Evolutionary conservation across 1,139 yeast genomes (phyloP), one percentile per base, ranked within the genome.

Genomic region (Taphrina pruni): DNA sequence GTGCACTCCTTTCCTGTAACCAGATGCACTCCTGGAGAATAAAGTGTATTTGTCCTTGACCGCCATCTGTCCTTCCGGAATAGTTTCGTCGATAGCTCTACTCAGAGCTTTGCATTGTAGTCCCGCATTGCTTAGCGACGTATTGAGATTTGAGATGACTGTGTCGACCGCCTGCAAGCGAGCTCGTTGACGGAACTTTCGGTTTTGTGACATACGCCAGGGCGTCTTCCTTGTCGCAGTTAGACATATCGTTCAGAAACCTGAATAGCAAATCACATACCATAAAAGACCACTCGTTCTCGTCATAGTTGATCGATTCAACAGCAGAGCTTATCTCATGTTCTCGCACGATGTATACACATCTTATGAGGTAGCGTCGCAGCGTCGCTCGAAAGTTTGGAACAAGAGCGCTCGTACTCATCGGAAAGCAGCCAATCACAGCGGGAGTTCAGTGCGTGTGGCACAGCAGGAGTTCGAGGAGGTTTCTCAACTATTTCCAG

Each of bases 1-100:
- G 77, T 94, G 98, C 38, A 90, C 87, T 73, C 95, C 87, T 81
- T 92, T 94, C 81, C 99, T 86, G 80, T 93, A 94, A 41, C 88
- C 88, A 26, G 50, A 58, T 12, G 87, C 84, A 75, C 87, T 87
- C 79, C 85, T 88, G 80, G 86, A 87, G 80, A 90, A 94, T 0
- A 93, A 88, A 67, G 96, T 88, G 80, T 94, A 94, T 79, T 94
- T 94, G 80, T 94, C 96, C 74, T 81, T 83, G 2, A 96, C 82
- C 0, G 79, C 76, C 97, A 94, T 91, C 72, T 91, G 92, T 55
- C 79, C 75, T 76, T 92, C 97, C 76, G 87, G 89, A 54, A 97
- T 97, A 75, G 88, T 84, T 48, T 83, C 76, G 6, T 79, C 80
- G 75, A 85, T 81, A 71, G 88, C 82, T 70, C 84, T 78, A 72